Percentiles rank a stretch among this genome's conserved stretches.
These are phyloP conservation scores for Lactifluus piperatus DNA, from an alignment of 768 basidiomycete species.

Conservation along the genomic window DNA sequence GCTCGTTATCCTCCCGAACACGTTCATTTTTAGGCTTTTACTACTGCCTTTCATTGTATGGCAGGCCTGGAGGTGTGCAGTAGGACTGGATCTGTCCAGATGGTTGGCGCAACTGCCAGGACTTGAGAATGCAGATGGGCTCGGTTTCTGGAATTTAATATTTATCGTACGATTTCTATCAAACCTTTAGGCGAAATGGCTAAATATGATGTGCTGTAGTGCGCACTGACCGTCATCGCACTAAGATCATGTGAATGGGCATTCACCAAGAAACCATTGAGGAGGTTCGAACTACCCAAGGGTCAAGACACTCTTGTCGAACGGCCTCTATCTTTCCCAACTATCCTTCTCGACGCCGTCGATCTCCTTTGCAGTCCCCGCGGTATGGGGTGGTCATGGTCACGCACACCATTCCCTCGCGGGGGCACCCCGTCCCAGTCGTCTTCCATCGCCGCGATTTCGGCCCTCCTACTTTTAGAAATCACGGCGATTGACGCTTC, in stretches of 20 bases:
- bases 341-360: not conserved
- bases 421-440: not conserved
- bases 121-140: not conserved
- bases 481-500: not conserved
- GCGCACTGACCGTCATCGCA: not conserved
- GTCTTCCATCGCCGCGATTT: not conserved
- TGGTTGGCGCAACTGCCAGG: not conserved
- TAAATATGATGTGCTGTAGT: not conserved
- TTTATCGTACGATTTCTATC: not conserved
- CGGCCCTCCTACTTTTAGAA: not conserved
- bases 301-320: not conserved
- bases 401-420: not conserved
- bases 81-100: not conserved
- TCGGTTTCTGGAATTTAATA: not conserved
- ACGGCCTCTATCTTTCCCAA: not conserved
- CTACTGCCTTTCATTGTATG: not conserved
- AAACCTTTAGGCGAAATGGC: not conserved
- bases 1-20: not conserved
- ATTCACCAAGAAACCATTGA: not conserved
- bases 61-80: not conserved
- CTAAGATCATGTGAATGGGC: not conserved
- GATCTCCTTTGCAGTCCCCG: not conserved
- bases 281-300: not conserved
- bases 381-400: not conserved
- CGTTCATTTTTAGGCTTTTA: not conserved